These are phyloP conservation scores for Panicum hallii DNA, from an alignment of 202 grass and related monocot genomes.

Conservation along the genomic window DNA sequence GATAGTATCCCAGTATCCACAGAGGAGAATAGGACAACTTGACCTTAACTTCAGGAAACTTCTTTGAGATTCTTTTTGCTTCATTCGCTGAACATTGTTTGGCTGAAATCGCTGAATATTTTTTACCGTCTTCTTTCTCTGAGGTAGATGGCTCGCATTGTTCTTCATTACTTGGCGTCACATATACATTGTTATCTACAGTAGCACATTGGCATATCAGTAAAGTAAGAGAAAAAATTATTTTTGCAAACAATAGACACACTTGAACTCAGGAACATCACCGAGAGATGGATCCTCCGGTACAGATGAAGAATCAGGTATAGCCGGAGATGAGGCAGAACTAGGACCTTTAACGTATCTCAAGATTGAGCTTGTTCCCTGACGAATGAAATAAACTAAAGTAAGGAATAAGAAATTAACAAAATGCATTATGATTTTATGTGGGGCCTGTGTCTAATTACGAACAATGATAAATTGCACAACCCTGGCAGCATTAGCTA, in stretches of 20 bases:
- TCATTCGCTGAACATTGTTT: conserved; percentile 31
- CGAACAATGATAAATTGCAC: conserved; percentile 21
- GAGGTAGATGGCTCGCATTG: conserved; percentile 42
- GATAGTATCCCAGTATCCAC: conserved; percentile 32
- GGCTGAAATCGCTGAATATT: conserved; percentile 36
- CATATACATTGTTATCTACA: conserved; percentile 47
- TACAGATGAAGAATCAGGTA: conserved; percentile 45
- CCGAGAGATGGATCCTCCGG: conserved; percentile 42
- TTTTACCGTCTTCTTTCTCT: conserved; percentile 39
- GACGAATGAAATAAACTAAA: conserved; percentile 30
- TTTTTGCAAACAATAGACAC: not conserved
- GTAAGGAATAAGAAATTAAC: not conserved
- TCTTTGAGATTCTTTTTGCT: conserved; percentile 46
- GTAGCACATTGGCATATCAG: conserved; percentile 32
- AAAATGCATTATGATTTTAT: conserved; percentile 13
- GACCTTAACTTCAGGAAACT: conserved; percentile 59
- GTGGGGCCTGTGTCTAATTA: not conserved
- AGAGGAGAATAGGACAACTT: conserved; percentile 20
- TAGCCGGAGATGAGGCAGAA: conserved; percentile 40
- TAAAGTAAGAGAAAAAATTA: conserved; percentile 21
- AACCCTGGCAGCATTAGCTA: not conserved
- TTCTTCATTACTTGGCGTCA: conserved; percentile 40
- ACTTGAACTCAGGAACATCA: conserved; percentile 42
- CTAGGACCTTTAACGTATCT: conserved; percentile 64
- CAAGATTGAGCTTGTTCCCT: conserved; percentile 90